phyloP scores from a whole-genome alignment of 2,329 filamentous ascomycete species.

The Phialophora macrospora region DNA sequence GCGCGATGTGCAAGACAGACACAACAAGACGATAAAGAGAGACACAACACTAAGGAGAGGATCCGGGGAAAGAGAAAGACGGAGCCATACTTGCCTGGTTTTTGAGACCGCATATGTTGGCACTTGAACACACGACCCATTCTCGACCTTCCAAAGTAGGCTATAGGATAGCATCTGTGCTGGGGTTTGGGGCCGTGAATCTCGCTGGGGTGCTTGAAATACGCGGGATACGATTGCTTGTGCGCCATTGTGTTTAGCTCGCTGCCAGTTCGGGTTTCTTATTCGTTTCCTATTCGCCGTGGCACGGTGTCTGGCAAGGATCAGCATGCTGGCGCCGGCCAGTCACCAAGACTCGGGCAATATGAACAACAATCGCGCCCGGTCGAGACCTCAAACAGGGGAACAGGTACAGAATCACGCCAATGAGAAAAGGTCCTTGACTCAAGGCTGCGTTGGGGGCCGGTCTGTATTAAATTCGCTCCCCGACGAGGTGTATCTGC shows the following conservation, averaged over 20 bases:
- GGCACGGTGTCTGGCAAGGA: conserved; percentile 1
- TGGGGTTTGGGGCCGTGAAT: neutral
- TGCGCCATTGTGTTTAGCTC: neutral
- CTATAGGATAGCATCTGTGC: conserved; percentile 7
- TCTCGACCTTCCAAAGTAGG: neutral
- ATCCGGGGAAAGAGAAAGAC: neutral
- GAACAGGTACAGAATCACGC: neutral
- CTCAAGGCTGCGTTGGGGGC: conserved; percentile 5
- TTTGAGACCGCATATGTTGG: neutral
- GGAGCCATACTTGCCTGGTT: neutral
- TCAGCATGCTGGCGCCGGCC: conserved; percentile 1
- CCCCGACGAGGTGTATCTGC: neutral
- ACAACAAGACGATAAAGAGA: neutral
- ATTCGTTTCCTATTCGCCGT: conserved; percentile 2
- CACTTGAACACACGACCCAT: neutral
- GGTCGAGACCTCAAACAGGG: neutral
- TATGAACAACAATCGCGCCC: neutral
- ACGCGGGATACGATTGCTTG: conserved; percentile 7
- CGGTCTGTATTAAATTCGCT: neutral
- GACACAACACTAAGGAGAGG: neutral
- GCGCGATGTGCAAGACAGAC: neutral
- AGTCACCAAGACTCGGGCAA: neutral
- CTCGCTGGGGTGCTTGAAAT: neutral
- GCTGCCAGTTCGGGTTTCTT: neutral
- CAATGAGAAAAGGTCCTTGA: conserved; percentile 1